A percentile compares a stretch with the other conserved stretches of the same genome.
Evolutionary conservation across 1,139 yeast species (phyloP).

Genomic region (Pichia cactophila): DNA sequence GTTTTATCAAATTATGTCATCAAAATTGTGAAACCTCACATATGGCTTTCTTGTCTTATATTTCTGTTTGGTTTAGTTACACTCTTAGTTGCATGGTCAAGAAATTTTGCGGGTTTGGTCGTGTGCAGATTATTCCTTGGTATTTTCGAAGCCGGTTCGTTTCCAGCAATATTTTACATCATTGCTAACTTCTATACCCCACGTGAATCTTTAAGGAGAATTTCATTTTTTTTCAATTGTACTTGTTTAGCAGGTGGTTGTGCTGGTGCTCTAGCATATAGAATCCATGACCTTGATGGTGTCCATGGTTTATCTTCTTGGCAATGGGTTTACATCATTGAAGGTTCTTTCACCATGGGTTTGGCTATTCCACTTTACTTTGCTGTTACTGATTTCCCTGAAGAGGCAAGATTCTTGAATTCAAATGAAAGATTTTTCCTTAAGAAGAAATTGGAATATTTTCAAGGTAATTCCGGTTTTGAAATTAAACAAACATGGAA

Average conservation of each 20-base stretch:
- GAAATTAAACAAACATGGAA: slow-evolving; percentile 38
- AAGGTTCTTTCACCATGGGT: slow-evolving; percentile 64
- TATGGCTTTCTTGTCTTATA: slow-evolving; percentile 54
- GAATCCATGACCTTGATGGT: slow-evolving; percentile 46
- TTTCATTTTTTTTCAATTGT: slow-evolving; percentile 61
- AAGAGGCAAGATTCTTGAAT: slow-evolving; percentile 45
- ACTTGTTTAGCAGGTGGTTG: slow-evolving; percentile 76
- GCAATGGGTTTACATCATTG: slow-evolving; percentile 72
- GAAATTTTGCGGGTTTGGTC: slow-evolving; percentile 49
- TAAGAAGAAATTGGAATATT: slow-evolving; percentile 46
- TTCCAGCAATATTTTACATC: slow-evolving; percentile 67
- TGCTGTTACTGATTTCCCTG: slow-evolving; percentile 68
- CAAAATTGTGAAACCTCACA: slow-evolving; percentile 55
- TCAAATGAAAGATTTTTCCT: slow-evolving; percentile 42
- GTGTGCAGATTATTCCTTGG: slow-evolving; percentile 62
- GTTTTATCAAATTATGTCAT: slow-evolving; percentile 58
- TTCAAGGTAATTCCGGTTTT: slow-evolving; percentile 50
- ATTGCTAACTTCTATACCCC: slow-evolving; percentile 51
- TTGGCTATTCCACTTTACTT: slow-evolving; percentile 55
- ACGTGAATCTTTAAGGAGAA: slow-evolving; percentile 62
- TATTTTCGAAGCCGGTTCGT: slow-evolving; percentile 59
- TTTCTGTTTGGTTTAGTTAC: slow-evolving; percentile 54
- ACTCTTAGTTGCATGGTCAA: slow-evolving; percentile 59
- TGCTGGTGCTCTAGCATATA: slow-evolving; percentile 70
- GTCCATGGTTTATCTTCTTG: slow-evolving; percentile 47